Conservation (phyloP, 805 yeast genomes). For the Cyberlindnera nakhonratchasimensis region DNA sequence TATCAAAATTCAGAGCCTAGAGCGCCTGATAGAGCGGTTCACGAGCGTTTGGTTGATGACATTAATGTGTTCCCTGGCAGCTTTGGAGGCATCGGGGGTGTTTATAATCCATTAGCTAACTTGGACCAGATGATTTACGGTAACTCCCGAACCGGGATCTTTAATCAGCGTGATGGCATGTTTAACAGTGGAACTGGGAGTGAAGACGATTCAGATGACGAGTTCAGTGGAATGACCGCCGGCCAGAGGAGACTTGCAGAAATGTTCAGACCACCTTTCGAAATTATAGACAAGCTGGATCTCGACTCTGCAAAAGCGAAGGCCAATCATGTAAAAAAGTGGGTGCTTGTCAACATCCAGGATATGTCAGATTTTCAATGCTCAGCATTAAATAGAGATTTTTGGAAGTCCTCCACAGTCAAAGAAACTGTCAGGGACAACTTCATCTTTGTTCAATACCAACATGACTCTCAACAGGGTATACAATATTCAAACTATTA, state of each 20-base stretch:
- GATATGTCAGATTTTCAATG: conserved; percentile 82
- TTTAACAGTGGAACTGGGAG: conserved; percentile 6
- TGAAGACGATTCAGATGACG: conserved; percentile 31
- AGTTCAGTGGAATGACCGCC: conserved; percentile 24
- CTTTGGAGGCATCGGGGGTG: conserved; percentile 39
- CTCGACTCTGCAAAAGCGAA: conserved; percentile 69
- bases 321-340: conserved; percentile 64
- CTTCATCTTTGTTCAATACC: conserved; percentile 85
- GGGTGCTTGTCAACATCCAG: conserved; percentile 88
- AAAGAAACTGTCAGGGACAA: conserved; percentile 61
- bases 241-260: conserved; percentile 71
- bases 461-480: conserved; percentile 73
- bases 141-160: conserved; percentile 30
- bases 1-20: conserved; percentile 53
- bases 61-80: conserved; percentile 33
- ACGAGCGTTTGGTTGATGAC: conserved; percentile 69
- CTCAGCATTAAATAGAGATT: conserved; percentile 87
- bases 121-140: conserved; percentile 31
- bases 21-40: conserved; percentile 72
- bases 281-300: conserved; percentile 63
- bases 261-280: conserved; percentile 92
- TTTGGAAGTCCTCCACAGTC: conserved; percentile 73
- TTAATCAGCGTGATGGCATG: conserved; percentile 32
- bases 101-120: conserved; percentile 14
- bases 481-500: conserved; percentile 68